Conservation (phyloP, 2,329 filamentous ascomycete genomes). For the Botrytis deweyae region DNA sequence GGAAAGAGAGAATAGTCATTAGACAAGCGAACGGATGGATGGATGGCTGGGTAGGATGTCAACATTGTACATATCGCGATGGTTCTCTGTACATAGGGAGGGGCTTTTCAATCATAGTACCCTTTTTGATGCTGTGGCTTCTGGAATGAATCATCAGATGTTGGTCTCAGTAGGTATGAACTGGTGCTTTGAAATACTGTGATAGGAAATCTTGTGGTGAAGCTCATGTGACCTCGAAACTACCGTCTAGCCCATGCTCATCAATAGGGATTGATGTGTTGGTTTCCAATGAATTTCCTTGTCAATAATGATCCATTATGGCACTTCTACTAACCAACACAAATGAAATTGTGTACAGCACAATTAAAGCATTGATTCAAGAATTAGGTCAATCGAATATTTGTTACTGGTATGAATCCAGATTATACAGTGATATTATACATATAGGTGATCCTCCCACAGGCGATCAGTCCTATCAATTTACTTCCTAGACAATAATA, state of each 20-base stretch:
- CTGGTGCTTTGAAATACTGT: no score
- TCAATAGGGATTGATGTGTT: neutral
- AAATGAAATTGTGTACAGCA: neutral
- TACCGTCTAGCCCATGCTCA: accelerated
- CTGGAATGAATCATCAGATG: neutral
- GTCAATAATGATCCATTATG: neutral
- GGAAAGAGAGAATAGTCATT: neutral
- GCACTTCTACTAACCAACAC: neutral
- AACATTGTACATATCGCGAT: neutral
- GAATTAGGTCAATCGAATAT: no score
- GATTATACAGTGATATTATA: neutral
- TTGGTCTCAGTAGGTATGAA: neutral
- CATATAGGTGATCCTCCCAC: neutral
- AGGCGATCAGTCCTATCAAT: no score
- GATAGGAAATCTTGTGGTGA: neutral
- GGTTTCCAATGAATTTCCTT: neutral
- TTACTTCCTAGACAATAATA: neutral
- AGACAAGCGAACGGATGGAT: neutral
- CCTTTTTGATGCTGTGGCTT: neutral
- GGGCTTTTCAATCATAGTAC: neutral
- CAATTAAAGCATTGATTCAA: neutral
- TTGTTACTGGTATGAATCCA: neutral
- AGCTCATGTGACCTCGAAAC: neutral
- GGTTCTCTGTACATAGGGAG: neutral
- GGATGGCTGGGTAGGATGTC: neutral